Conservation (phyloP, 192 early-diverging fungal genomes). For the Physocladia obscura region DNA sequence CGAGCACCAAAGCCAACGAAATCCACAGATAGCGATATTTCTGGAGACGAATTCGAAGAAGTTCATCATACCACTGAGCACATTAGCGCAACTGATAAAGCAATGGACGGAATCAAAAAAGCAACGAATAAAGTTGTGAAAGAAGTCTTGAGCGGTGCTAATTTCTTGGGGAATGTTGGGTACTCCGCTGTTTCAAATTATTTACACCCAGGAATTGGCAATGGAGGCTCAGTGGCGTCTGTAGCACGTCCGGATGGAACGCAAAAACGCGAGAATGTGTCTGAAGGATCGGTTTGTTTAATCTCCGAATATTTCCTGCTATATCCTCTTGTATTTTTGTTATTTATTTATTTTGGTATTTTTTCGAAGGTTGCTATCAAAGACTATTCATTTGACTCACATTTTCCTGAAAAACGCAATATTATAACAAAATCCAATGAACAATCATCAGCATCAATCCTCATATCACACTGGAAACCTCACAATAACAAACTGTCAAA, state of each 20-base stretch:
- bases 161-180: slow-evolving; percentile 65
- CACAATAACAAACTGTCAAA: slow-evolving; percentile 67
- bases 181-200: slow-evolving; percentile 70
- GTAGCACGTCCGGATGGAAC: too few species aligned
- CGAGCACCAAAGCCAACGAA: slow-evolving; percentile 26
- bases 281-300: not conserved
- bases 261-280: too few species aligned
- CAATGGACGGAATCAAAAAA: slow-evolving; percentile 38
- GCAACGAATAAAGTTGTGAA: slow-evolving; percentile 75
- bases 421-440: not conserved
- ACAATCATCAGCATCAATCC: slow-evolving; percentile 20
- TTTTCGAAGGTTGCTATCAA: slow-evolving; percentile 7
- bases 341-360: not conserved
- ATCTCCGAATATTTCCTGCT: too few species aligned
- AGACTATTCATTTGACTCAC: slow-evolving; percentile 13
- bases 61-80: not conserved
- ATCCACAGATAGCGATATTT: not conserved
- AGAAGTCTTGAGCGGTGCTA: slow-evolving; percentile 77
- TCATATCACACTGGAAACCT: slow-evolving; percentile 69
- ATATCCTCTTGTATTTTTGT: too few species aligned
- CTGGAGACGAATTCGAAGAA: not conserved
- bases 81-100: not conserved
- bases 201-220: slow-evolving; percentile 38
- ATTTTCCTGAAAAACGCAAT: not conserved
- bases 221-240: too few species aligned